Evolutionary conservation across 495 filamentous ascomycete genomes (phyloP).

Genomic region (Letharia columbiana): DNA sequence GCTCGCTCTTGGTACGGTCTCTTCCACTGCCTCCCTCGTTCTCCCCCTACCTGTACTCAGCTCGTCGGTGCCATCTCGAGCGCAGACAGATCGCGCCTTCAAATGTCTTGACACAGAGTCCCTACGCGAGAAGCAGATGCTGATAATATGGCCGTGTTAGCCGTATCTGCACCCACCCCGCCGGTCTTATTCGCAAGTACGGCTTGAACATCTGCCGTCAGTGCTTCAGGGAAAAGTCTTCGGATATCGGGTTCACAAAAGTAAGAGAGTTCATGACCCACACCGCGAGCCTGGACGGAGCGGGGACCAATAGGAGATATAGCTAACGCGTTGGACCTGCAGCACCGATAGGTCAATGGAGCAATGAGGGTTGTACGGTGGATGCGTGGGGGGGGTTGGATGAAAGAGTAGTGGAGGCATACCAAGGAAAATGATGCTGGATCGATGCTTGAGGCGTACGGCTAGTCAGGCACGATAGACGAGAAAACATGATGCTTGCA

Average conservation of each 20-base stretch:
- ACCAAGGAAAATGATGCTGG: not conserved
- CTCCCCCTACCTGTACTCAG: not conserved
- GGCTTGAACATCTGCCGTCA: slow-evolving; percentile 98
- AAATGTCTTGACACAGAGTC: not conserved
- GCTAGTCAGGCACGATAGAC: not conserved
- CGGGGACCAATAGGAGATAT: not conserved
- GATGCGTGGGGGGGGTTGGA: not conserved
- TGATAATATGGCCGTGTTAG: slow-evolving; percentile 28
- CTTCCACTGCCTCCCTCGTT: not conserved
- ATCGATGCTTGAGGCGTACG: not conserved
- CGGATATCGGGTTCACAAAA: slow-evolving; percentile 97
- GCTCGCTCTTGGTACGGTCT: slow-evolving; percentile 69
- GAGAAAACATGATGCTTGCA: not conserved
- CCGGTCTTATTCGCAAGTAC: slow-evolving; percentile 88
- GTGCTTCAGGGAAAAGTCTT: slow-evolving; percentile 96
- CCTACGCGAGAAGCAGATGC: not conserved
- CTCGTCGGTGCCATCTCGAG: not conserved
- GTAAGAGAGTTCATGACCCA: slow-evolving; percentile 39
- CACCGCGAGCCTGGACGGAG: not conserved
- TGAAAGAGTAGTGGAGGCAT: slow-evolving; percentile 1
- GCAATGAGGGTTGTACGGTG: not conserved
- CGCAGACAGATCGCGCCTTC: not conserved
- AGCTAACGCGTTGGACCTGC: not conserved
- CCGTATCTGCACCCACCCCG: slow-evolving; percentile 80
- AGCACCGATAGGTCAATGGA: not conserved